Base-by-base conservation (phyloP, 2,329 filamentous ascomycete genomes). In the Penicillium vulpinum region DNA sequence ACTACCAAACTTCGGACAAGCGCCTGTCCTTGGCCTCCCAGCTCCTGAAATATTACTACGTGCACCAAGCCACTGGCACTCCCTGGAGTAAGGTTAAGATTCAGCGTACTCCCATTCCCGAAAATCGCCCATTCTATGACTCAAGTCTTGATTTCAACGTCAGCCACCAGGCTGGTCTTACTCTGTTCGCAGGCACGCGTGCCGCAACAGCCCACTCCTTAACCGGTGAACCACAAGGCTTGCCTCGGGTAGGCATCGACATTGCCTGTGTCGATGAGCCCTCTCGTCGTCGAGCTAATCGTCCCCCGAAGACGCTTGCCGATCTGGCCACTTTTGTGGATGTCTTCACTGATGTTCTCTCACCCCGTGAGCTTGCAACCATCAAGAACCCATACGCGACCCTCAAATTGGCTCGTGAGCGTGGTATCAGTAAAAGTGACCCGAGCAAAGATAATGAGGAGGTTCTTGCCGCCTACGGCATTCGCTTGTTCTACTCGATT, bases 401-500 rank as follows among this genome's bases (percentile, higher is more conserved):
- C 10, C 56, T 66, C 2, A 13, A 41, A 26, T 47, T 54, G 40
- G 62, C 61, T 6, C 53, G 58, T 10, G n/a, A 53, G 5, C 54
- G 55, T 4, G 62, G 62, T 15, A 35, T 62, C 8, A 60, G 54
- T 35, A 45, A 39, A 3, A 58, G 38, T 7, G 58, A 64, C 21
- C 48, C 56, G 4, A 43, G 31, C 2, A 44, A 52, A 9, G 31
- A 54, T 15, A 26, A 21, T 28, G 38, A 67, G 66, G 35, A 61
- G 56, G 44, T 56, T 62, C 67, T 63, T 80, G 39, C 78, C 85
- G n/a, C 78, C 35, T 80, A 82, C 18, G 84, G 85, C 47, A 68
- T 87, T 21, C 77, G 85, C 0, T 75, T 84, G 1, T 88, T 88
- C 68, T 88, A 87, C 62, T 81, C 84, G 0, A 85, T 82, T 66